phyloP scores from a whole-genome alignment of 495 filamentous ascomycete genomes.

The Extremus antarcticus region DNA sequence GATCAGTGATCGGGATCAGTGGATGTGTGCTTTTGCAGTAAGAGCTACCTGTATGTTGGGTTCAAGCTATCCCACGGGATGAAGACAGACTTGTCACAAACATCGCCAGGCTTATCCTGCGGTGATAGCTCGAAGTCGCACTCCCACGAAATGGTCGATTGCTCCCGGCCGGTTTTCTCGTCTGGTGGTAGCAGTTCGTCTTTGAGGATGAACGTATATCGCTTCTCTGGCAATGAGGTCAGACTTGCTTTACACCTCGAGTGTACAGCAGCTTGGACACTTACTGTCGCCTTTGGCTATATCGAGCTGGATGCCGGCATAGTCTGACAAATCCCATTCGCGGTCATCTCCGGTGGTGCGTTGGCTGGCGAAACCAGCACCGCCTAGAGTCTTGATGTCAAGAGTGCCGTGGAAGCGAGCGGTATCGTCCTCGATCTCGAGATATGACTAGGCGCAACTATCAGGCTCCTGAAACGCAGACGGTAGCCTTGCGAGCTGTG shows the following conservation, averaged over 20 bases:
- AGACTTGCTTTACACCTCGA: neutral
- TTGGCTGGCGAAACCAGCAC: slow-evolving; percentile 74
- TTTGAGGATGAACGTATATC: slow-evolving; percentile 64
- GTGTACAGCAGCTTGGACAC: neutral
- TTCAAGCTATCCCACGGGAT: slow-evolving; percentile 52
- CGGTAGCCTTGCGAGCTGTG: neutral
- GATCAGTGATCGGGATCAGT: neutral
- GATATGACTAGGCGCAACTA: slow-evolving; percentile 41
- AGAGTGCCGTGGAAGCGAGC: slow-evolving; percentile 55
- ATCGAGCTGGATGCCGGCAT: slow-evolving; percentile 27
- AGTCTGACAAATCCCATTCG: slow-evolving; percentile 29
- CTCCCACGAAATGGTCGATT: slow-evolving; percentile 49
- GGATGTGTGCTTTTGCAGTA: neutral
- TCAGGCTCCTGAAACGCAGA: neutral
- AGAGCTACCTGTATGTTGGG: slow-evolving; percentile 48
- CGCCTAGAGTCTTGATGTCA: slow-evolving; percentile 63
- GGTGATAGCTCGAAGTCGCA: slow-evolving; percentile 36
- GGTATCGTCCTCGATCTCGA: slow-evolving; percentile 29
- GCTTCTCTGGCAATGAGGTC: slow-evolving; percentile 31
- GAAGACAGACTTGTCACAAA: slow-evolving; percentile 29
- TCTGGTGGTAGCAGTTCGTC: slow-evolving; percentile 47
- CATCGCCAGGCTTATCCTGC: slow-evolving; percentile 6
- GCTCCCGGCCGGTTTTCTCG: slow-evolving; percentile 47
- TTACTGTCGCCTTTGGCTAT: slow-evolving; percentile 30
- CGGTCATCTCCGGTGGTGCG: slow-evolving; percentile 39